phyloP scores from a whole-genome alignment of 1,139 yeast genomes.

The Debaryomyces sp. region DNA sequence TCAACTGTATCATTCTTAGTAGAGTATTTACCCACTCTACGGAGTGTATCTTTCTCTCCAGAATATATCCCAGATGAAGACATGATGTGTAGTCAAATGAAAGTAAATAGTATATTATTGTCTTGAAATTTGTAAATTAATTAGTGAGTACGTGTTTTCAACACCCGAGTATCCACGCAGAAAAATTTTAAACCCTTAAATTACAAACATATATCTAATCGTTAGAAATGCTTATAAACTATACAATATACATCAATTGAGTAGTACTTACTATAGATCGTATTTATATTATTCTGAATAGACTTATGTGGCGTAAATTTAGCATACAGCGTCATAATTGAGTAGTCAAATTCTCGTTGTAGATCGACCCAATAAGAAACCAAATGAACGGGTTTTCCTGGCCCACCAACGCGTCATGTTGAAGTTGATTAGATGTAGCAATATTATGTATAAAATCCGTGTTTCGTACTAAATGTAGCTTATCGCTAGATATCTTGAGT shows the following conservation, averaged over 20 bases:
- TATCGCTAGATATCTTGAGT: constrained; percentile 19
- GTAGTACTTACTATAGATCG: not conserved
- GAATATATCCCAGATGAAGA: constrained; percentile 30
- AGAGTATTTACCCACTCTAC: constrained; percentile 17
- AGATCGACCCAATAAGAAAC: constrained; percentile 10
- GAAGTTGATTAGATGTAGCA: constrained; percentile 15
- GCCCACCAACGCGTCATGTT: constrained; percentile 10
- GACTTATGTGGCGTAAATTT: no score
- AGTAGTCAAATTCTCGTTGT: constrained; percentile 5
- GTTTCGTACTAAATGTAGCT: constrained; percentile 10
- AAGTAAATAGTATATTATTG: not conserved
- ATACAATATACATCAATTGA: not conserved
- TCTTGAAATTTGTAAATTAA: not conserved
- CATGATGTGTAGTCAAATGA: constrained; percentile 16
- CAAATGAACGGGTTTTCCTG: constrained; percentile 9
- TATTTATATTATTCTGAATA: not conserved
- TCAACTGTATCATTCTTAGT: constrained; percentile 13
- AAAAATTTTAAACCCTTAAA: constrained; percentile 5
- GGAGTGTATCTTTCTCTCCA: constrained; percentile 22
- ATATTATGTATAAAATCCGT: constrained; percentile 15
- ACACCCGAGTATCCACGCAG: constrained; percentile 3
- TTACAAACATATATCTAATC: not conserved
- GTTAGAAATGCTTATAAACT: not conserved
- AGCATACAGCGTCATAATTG: not conserved
- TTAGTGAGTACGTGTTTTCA: constrained; percentile 9